phyloP scores from a whole-genome alignment of 495 filamentous ascomycete genomes.

The Hypoxylon fuscum region DNA sequence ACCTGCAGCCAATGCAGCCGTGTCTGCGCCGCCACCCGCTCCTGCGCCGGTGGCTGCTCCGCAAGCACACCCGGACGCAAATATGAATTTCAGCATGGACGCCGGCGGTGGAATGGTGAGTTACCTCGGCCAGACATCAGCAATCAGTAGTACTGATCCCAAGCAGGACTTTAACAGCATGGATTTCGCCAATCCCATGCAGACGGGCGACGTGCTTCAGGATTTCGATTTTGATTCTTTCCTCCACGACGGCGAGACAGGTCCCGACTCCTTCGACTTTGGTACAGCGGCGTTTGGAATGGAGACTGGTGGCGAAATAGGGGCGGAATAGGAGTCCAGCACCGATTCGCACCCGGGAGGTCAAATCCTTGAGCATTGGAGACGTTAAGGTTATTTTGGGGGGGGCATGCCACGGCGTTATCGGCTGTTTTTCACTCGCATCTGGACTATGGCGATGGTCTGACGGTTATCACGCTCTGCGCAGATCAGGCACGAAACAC shows the following conservation, averaged over 20 bases:
- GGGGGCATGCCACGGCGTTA: constrained; percentile 46
- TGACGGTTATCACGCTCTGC: constrained; percentile 36
- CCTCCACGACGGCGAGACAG: constrained; percentile 65
- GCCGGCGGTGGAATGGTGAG: constrained; percentile 47
- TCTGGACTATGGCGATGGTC: constrained; percentile 45
- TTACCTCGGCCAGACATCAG: constrained; percentile 4
- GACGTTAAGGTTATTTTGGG: constrained; percentile 30
- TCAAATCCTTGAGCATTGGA: constrained; percentile 32
- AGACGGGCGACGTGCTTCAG: constrained; percentile 77
- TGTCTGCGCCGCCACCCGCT: constrained; percentile 51
- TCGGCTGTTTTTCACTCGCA: constrained; percentile 45
- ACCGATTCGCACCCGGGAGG: constrained; percentile 1
- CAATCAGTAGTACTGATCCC: constrained; percentile 19
- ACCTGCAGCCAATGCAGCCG: constrained; percentile 54
- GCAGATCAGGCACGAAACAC: constrained; percentile 44
- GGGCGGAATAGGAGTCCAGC: constrained; percentile 56
- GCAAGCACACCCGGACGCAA: constrained; percentile 55
- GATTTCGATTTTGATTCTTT: constrained; percentile 98
- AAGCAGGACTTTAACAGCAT: constrained; percentile 52
- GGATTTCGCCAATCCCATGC: constrained; percentile 69
- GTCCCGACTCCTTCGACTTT: constrained; percentile 56
- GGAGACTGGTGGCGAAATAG: constrained; percentile 57
- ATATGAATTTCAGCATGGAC: constrained; percentile 47
- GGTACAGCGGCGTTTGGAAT: constrained; percentile 50
- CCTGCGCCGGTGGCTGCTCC: constrained; percentile 59